Conservation (phyloP, 352 stramenopile species). For the Phytophthora podocarpi region DNA sequence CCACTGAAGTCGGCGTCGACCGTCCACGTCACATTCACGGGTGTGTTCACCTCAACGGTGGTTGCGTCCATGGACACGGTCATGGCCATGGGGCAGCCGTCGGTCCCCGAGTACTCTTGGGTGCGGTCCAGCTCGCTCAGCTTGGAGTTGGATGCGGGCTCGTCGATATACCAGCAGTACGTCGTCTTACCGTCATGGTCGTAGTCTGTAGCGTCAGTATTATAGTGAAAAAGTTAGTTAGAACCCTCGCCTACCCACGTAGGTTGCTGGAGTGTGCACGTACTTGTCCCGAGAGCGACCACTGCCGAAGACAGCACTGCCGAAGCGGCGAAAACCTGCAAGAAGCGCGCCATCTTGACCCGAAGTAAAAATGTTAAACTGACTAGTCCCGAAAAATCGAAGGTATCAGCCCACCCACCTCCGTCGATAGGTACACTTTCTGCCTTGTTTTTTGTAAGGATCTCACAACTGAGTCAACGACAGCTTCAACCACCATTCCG, state of each 20-base stretch:
- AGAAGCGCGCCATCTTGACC: conserved; percentile 21
- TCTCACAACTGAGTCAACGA: conserved; percentile 2
- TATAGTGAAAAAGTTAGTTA: not conserved
- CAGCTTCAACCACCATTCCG: conserved; percentile 24
- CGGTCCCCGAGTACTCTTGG: conserved; percentile 33
- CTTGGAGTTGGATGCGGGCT: conserved; percentile 43
- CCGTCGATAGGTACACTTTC: conserved; percentile 24
- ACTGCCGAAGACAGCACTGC: conserved; percentile 10
- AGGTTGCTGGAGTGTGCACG: too few relatives aligned
- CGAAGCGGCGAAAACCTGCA: conserved; percentile 15
- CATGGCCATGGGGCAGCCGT: conserved; percentile 54
- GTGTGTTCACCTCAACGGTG: conserved; percentile 38
- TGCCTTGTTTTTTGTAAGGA: not conserved
- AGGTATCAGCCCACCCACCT: not conserved
- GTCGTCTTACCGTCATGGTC: conserved; percentile 44
- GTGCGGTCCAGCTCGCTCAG: conserved; percentile 52
- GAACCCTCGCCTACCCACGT: too few relatives aligned
- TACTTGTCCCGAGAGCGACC: conserved; percentile 52
- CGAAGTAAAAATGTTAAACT: conserved; percentile 9
- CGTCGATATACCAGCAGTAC: conserved; percentile 64
- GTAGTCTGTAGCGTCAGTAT: conserved; percentile 39
- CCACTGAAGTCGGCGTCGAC: conserved; percentile 50
- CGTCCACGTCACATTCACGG: conserved; percentile 55
- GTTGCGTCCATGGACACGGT: conserved; percentile 37
- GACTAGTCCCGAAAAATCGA: conserved; percentile 5